Evolutionary conservation across 331 rosid genomes (phyloP).

Genomic region (Cydonia oblonga): DNA sequence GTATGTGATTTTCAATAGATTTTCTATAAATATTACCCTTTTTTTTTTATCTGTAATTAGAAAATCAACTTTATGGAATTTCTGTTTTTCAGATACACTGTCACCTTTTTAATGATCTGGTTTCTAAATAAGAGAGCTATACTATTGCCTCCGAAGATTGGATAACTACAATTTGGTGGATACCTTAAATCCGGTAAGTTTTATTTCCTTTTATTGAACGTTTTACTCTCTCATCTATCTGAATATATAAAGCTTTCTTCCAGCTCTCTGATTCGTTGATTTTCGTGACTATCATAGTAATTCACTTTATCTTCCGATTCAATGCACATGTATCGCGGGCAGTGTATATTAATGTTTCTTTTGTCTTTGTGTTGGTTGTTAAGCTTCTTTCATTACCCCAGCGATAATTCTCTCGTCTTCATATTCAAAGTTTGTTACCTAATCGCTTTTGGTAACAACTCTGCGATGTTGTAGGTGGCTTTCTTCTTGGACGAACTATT

Average conservation of each 20-base stretch:
- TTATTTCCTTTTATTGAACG: background rate
- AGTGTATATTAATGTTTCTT: background rate
- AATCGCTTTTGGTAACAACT: no score
- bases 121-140: slow-evolving; percentile 55
- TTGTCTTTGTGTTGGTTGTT: background rate
- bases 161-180: slow-evolving; percentile 71
- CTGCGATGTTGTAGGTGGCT: slow-evolving; percentile 73
- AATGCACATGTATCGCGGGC: background rate
- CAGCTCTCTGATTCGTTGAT: background rate
- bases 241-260: background rate
- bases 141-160: slow-evolving; percentile 80
- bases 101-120: slow-evolving; percentile 73
- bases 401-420: background rate
- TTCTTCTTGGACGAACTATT: slow-evolving; percentile 87
- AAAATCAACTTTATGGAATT: slow-evolving; percentile 4
- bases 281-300: background rate
- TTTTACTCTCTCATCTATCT: background rate
- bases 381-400: background rate
- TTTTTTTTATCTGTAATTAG: slow-evolving; percentile 6
- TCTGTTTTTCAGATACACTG: slow-evolving; percentile 58
- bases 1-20: slow-evolving; percentile 38
- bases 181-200: slow-evolving; percentile 74
- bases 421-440: background rate
- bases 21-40: background rate
- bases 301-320: background rate